These are phyloP conservation scores for Cytospora schulzeri DNA, from an alignment of 2,329 filamentous ascomycete species.

Conservation along the genomic window DNA sequence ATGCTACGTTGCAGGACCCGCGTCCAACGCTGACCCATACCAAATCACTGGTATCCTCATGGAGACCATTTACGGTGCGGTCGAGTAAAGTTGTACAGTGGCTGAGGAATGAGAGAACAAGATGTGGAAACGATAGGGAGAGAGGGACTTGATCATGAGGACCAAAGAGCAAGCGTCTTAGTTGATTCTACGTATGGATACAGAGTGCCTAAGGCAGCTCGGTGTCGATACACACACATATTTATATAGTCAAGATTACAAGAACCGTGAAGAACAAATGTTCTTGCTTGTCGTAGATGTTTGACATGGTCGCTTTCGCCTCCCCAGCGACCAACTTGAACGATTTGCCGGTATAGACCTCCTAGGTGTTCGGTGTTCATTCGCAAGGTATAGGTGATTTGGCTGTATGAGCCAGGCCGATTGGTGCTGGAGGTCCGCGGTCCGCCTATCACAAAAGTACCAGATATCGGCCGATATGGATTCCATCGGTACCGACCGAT, in stretches of 20 bases:
- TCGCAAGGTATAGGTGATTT: too few species aligned
- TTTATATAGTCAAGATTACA: neutral
- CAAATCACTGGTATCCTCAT: constrained; percentile 79
- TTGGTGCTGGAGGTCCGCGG: too few species aligned
- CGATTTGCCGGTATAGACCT: neutral
- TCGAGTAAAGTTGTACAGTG: neutral
- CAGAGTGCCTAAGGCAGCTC: neutral
- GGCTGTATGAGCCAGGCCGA: too few species aligned
- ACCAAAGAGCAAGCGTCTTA: neutral
- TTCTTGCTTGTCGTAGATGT: neutral
- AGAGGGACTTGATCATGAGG: neutral
- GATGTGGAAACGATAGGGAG: neutral
- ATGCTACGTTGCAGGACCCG: constrained; percentile 33
- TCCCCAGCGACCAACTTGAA: neutral
- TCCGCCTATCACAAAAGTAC: too few species aligned
- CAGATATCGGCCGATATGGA: too few species aligned
- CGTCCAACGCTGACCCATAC: constrained; percentile 77
- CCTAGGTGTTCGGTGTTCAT: too few species aligned
- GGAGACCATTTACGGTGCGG: constrained; percentile 58
- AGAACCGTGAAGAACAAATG: neutral
- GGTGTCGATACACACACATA: neutral
- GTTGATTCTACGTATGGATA: neutral
- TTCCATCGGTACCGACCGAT: too few species aligned
- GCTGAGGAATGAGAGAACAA: neutral
- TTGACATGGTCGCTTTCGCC: neutral